A percentile compares a stretch with the other conserved stretches of the same genome.
phyloP scores from a whole-genome alignment of 1,139 yeast genomes.

The Debaryomyces coudertii region DNA sequence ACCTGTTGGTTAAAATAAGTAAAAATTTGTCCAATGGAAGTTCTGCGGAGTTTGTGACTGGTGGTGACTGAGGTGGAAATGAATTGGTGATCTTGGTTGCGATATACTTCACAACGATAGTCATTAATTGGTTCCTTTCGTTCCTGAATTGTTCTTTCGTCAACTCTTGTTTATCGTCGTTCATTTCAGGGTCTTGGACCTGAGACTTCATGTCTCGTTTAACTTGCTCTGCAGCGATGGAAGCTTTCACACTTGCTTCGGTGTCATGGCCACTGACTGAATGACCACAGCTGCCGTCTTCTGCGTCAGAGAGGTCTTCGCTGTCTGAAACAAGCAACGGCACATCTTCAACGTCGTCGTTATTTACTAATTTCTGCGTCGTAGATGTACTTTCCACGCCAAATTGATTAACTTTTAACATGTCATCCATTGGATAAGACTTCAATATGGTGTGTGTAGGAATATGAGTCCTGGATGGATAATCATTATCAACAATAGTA shows the following conservation, averaged over 20 bases:
- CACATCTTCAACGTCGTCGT: conserved; percentile 23
- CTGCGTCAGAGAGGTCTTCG: conserved; percentile 33
- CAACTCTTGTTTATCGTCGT: conserved; percentile 6
- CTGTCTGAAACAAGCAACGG: conserved; percentile 36
- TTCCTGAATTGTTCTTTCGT: conserved; percentile 16
- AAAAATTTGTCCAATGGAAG: conserved; percentile 48
- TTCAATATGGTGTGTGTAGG: conserved; percentile 7
- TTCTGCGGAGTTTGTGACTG: conserved; percentile 36
- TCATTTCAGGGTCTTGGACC: conserved; percentile 1
- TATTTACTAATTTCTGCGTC: conserved; percentile 7
- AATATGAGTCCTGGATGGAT: conserved; percentile 13
- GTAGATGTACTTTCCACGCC: conserved; percentile 4
- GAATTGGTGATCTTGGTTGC: conserved; percentile 50
- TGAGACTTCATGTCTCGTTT: conserved; percentile 10
- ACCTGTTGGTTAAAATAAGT: conserved; percentile 42
- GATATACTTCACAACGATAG: conserved; percentile 47
- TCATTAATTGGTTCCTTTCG: conserved; percentile 43
- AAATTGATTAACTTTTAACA: conserved; percentile 6
- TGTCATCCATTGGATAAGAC: conserved; percentile 8
- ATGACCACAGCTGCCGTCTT: conserved; percentile 18
- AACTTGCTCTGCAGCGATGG: conserved; percentile 14
- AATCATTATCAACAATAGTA: conserved; percentile 9
- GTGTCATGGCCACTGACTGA: conserved; percentile 3
- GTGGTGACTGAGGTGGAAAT: conserved; percentile 44
- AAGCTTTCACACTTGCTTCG: conserved; percentile 10